Conservation (phyloP, 2,329 filamentous ascomycete species). For the Pseudogymnoascus verrucosus region DNA sequence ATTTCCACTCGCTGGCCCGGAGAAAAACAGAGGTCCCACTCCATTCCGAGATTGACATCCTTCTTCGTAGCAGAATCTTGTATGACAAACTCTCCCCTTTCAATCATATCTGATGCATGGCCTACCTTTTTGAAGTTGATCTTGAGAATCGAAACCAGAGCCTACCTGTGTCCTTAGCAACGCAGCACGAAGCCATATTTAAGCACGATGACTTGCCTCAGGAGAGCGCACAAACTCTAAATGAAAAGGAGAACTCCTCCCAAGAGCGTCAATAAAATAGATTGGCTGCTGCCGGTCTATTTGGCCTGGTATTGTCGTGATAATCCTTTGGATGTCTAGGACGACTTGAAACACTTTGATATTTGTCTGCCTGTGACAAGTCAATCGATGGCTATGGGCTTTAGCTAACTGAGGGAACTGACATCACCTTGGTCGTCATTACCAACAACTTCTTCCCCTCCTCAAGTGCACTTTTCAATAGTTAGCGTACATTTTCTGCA, state of each 20-base stretch:
- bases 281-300: constrained; percentile 8
- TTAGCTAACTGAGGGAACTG: background rate
- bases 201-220: background rate
- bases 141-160: constrained; percentile 23
- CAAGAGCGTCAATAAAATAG: constrained; percentile 10
- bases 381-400: background rate
- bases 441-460: background rate
- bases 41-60: constrained; percentile 18
- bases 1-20: constrained; percentile 28
- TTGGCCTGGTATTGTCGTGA: constrained; percentile 8
- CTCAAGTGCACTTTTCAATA: background rate
- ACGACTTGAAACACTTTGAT: constrained; percentile 9
- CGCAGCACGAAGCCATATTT: background rate
- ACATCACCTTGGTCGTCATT: constrained; percentile 5
- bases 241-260: constrained; percentile 7
- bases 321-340: constrained; percentile 7
- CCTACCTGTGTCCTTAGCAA: constrained; percentile 6
- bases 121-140: constrained; percentile 19
- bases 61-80: constrained; percentile 19
- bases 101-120: constrained; percentile 18
- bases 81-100: constrained; percentile 24
- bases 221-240: constrained; percentile 9
- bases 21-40: constrained; percentile 23
- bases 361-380: background rate
- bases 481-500: background rate